phyloP scores from a whole-genome alignment of 2,329 filamentous ascomycete genomes.

The Neospermospora avenae region DNA sequence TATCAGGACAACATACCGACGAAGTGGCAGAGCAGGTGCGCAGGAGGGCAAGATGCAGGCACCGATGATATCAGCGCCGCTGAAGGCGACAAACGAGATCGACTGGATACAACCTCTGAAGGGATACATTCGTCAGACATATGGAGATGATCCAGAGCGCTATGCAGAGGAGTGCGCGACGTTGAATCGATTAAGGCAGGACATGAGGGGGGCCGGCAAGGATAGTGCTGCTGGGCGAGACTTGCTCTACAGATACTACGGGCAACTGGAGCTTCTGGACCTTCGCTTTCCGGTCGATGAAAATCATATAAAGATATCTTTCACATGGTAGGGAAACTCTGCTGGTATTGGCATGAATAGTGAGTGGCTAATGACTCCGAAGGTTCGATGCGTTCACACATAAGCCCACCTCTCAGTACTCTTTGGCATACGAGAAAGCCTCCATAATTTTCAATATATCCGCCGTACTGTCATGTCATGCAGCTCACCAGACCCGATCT shows the following conservation, averaged over 20 bases:
- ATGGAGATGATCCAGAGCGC: conserved; percentile 93
- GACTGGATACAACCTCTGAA: conserved; percentile 95
- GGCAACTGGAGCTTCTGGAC: conserved; percentile 91
- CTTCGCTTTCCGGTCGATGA: conserved; percentile 95
- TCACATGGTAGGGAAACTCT: conserved; percentile 73
- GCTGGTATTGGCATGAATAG: neutral
- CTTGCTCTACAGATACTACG: conserved; percentile 94
- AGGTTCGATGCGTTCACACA: conserved; percentile 99
- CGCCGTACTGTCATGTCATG: conserved; percentile 92
- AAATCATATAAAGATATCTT: conserved; percentile 98
- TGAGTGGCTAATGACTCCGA: conserved; percentile 15
- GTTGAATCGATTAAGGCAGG: conserved; percentile 91
- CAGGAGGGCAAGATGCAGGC: conserved; percentile 61
- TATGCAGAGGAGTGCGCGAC: conserved; percentile 95
- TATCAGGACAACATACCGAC: conserved; percentile 2
- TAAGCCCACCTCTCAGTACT: conserved; percentile 95
- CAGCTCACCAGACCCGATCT: conserved; percentile 84
- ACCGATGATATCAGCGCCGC: conserved; percentile 91
- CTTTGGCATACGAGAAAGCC: conserved; percentile 94
- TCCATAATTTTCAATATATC: conserved; percentile 99
- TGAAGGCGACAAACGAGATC: conserved; percentile 95
- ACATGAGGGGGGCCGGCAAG: conserved; percentile 96
- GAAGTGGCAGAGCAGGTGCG: conserved; percentile 33
- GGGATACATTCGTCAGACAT: conserved; percentile 86
- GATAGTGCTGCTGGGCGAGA: conserved; percentile 93